These are phyloP conservation scores for Claviceps purpurea DNA, from an alignment of 2,329 filamentous ascomycete genomes.

Conservation along the genomic window DNA sequence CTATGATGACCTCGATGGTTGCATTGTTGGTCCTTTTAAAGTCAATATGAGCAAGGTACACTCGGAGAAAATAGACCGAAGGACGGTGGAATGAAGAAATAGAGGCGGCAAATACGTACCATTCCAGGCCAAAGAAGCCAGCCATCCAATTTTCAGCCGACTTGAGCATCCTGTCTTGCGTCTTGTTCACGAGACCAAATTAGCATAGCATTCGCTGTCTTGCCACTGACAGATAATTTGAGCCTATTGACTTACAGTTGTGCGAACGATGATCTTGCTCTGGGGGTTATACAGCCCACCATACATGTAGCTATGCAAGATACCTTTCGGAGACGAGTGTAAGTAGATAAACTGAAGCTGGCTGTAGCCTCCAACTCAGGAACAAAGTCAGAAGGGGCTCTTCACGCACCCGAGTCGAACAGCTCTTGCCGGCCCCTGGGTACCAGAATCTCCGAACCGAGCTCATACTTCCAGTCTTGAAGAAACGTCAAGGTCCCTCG, in stretches of 20 bases:
- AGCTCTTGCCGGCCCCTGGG: constrained; percentile 61
- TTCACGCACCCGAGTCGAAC: constrained; percentile 42
- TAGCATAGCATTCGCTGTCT: not conserved
- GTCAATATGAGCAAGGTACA: not conserved
- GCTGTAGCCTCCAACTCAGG: not conserved
- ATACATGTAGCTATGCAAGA: constrained; percentile 62
- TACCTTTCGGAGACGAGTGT: constrained; percentile 26
- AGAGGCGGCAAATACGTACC: constrained; percentile 21
- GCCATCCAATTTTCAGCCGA: constrained; percentile 66
- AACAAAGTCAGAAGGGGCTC: not conserved
- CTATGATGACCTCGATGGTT: constrained; percentile 60
- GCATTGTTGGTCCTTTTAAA: constrained; percentile 46
- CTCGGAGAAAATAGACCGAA: not conserved
- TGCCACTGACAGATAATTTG: not conserved
- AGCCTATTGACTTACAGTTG: constrained; percentile 33
- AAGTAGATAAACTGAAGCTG: not conserved
- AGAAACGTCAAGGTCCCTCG: constrained; percentile 51
- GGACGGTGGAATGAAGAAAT: too few species aligned
- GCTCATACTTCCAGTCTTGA: constrained; percentile 53
- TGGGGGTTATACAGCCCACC: constrained; percentile 56
- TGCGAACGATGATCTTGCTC: constrained; percentile 59
- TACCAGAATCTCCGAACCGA: constrained; percentile 60
- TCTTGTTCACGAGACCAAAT: constrained; percentile 22
- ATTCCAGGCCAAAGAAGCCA: constrained; percentile 65
- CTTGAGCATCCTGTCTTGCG: constrained; percentile 65